phyloP scores from a whole-genome alignment of 2,329 filamentous ascomycete genomes.

The Massarina eburnea region DNA sequence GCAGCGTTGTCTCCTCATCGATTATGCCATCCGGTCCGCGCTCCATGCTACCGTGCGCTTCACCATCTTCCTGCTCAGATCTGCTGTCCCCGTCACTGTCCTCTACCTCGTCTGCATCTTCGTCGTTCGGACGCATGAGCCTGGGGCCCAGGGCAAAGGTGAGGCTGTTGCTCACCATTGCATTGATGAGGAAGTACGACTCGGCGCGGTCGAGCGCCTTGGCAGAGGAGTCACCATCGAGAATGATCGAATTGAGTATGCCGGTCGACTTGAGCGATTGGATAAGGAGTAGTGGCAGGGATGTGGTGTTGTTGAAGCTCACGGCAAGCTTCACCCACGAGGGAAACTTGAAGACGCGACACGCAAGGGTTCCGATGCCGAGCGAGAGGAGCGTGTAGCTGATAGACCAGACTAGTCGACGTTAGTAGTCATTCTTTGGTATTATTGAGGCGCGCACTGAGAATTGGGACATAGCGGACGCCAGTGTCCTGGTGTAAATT shows the following conservation, averaged over 20 bases:
- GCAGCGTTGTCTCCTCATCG: conserved; percentile 55
- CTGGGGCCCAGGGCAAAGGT: conserved; percentile 66
- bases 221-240: conserved; percentile 45
- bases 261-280: conserved; percentile 59
- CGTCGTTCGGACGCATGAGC: conserved; percentile 54
- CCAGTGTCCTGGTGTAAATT: conserved; percentile 53
- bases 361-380: conserved; percentile 47
- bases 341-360: conserved; percentile 52
- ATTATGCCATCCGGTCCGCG: conserved; percentile 28
- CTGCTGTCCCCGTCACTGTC: conserved; percentile 3
- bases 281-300: conserved; percentile 55
- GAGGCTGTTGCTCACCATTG: conserved; percentile 63
- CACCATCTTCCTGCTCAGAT: conserved; percentile 24
- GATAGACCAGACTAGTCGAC: conserved; percentile 51
- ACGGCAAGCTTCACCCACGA: conserved; percentile 57
- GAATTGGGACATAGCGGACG: conserved; percentile 51
- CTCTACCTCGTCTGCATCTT: conserved; percentile 35
- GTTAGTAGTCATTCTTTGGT: conserved; percentile 10
- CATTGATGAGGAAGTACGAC: conserved; percentile 67
- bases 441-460: conserved; percentile 39
- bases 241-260: conserved; percentile 54
- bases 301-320: conserved; percentile 61
- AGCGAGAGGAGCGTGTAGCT: conserved; percentile 55
- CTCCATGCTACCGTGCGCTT: conserved; percentile 20
- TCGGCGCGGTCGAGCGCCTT: conserved; percentile 61